Conservation (phyloP, 495 filamentous ascomycete genomes). For the Aspergillus sclerotiicarbonarius region DNA sequence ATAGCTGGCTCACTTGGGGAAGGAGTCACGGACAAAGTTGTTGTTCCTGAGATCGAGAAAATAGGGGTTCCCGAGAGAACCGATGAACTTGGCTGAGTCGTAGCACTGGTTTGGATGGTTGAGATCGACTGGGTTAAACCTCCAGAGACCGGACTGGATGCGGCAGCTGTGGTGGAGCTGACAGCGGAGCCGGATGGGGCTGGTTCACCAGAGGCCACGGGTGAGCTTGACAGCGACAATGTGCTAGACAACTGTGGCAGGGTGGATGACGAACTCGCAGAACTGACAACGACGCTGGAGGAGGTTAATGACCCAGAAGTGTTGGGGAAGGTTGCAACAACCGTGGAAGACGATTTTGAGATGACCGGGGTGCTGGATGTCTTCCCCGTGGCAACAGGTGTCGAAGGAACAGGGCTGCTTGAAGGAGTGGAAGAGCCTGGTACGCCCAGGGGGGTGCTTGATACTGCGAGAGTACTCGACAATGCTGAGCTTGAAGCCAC, state of each 20-base stretch:
- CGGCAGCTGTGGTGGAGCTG: not conserved
- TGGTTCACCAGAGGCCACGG: not conserved
- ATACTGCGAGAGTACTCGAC: not conserved
- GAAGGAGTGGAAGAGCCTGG: not conserved
- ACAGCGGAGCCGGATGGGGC: not conserved
- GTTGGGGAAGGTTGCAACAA: not conserved
- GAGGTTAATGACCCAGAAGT: not conserved
- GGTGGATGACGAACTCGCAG: not conserved
- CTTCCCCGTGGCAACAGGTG: not conserved
- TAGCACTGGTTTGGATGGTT: not conserved
- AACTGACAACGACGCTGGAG: not conserved
- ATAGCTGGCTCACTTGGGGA: constrained; percentile 3
- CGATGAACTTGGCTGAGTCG: not conserved
- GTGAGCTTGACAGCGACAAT: not conserved
- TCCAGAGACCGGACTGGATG: not conserved
- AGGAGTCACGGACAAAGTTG: not conserved
- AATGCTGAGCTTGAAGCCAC: constrained; percentile 7
- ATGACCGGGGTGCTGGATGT: constrained; percentile 1
- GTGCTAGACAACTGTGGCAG: not conserved
- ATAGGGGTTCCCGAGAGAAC: not conserved
- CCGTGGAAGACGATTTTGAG: not conserved
- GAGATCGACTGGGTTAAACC: not conserved
- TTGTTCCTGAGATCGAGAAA: not conserved
- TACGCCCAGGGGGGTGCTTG: not conserved
- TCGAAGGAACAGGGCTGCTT: not conserved